Percentiles rank a stretch among this genome's conserved stretches.
Evolutionary conservation across 139 green algal species (phyloP).

Genomic region (Picochlorum sp.): DNA sequence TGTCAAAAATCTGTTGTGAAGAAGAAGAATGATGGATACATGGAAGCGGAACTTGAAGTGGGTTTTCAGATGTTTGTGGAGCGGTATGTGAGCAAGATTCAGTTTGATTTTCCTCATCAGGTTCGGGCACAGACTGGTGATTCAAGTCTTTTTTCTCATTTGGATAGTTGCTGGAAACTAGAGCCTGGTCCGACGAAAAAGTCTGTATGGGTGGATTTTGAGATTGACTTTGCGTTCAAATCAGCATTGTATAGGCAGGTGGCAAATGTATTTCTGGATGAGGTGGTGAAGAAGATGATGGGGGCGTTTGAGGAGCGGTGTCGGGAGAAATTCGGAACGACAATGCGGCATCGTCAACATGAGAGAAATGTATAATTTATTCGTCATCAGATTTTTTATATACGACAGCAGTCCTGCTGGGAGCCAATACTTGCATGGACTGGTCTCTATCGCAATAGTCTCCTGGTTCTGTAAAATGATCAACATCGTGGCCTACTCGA

Average conservation of each 20-base stretch:
- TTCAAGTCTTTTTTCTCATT: constrained; percentile 73
- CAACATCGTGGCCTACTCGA: constrained; percentile 51
- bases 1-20: constrained; percentile 54
- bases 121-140: constrained; percentile 50
- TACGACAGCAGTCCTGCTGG: constrained; percentile 46
- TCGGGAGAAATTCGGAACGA: neutral
- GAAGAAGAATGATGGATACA: constrained; percentile 23
- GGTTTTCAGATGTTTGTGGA: constrained; percentile 82
- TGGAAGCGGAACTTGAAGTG: constrained; percentile 89
- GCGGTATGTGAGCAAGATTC: constrained; percentile 68
- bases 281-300: constrained; percentile 80
- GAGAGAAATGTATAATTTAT: neutral
- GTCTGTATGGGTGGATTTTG: constrained; percentile 67
- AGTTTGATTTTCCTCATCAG: constrained; percentile 30
- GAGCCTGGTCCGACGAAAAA: constrained; percentile 48
- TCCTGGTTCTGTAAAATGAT: constrained; percentile 62
- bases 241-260: constrained; percentile 71
- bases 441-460: constrained; percentile 44
- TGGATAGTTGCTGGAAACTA: constrained; percentile 75
- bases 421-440: constrained; percentile 47
- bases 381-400: constrained; percentile 36
- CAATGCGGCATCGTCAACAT: neutral
- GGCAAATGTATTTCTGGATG: constrained; percentile 54
- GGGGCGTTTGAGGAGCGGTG: constrained; percentile 67
- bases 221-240: constrained; percentile 83